Evolutionary conservation across 306 rosid species (phyloP), one percentile per base, ranked within the genome.

Genomic region (Ziziphus jujuba): DNA sequence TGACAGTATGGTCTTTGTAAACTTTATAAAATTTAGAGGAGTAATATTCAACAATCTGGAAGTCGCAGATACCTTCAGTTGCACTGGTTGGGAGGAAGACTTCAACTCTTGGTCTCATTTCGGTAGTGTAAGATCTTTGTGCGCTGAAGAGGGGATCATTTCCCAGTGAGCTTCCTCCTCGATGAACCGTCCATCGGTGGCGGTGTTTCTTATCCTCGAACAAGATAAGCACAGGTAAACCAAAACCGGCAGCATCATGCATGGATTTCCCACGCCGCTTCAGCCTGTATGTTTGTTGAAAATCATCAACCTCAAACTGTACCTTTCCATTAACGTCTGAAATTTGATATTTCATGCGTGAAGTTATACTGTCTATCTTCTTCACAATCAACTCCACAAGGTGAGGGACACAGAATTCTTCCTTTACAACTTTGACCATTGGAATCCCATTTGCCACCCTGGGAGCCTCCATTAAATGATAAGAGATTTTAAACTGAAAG

Each of bases 211-310:
- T 36, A 52, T 62, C 45, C 53, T 44, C 67, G 65, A 48, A 36
- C 53, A 62, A 20, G 53, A 35, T 44, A 45, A 62, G 67, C 15
- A 62, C 11, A 24, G 55, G 66, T 22, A 43, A 43, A 62, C 67
- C 67, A 2, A 2, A 28, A 28, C 33, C 4, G 4, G 35, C 34
- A 62, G 67, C 67, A 31, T 62, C 67, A 14, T 53, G 33, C 53
- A 62, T 45, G 53, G 43, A 52, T 44, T 53, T 62, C 67, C 45
- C 43, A 7, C 45, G 40, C 67, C 43, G 54, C 53, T 40, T 15
- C n/a, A n/a, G 45, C 13, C 45, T 20, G n/a, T n/a, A n/a, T 16
- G 19, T 28, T 28, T 28, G 33, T 25, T 7, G 45, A 44, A 33
- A 13, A 14, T 53, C 53, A 22, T 23, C 22, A 16, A 62, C 67